phyloP scores from a whole-genome alignment of 2,329 filamentous ascomycete species.

The Aspergillus ochraceoroseus region DNA sequence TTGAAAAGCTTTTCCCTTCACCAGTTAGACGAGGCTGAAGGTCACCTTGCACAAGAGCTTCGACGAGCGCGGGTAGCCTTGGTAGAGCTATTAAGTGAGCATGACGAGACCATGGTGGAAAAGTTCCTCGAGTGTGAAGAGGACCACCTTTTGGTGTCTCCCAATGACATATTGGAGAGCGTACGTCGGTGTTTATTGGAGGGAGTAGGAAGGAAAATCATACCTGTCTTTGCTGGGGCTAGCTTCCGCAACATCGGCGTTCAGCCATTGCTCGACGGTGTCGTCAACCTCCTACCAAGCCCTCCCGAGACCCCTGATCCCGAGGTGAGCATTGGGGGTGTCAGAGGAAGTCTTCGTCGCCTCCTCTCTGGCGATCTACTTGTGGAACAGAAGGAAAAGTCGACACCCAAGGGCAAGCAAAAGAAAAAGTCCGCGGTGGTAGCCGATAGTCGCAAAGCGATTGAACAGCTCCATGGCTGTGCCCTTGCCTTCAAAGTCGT shows the following conservation, averaged over 20 bases:
- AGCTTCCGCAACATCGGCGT: conserved; percentile 94
- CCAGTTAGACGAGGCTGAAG: conserved; percentile 49
- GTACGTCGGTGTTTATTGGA: conserved; percentile 65
- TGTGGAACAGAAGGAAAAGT: conserved; percentile 33
- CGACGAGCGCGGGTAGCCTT: conserved; percentile 70
- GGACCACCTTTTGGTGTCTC: conserved; percentile 63
- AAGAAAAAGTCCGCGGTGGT: conserved; percentile 42
- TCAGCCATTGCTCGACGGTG: conserved; percentile 81
- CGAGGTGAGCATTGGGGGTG: conserved; percentile 63
- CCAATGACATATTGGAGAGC: conserved; percentile 63
- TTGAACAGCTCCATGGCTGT: conserved; percentile 63
- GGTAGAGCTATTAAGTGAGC: conserved; percentile 78
- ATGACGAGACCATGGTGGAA: conserved; percentile 82
- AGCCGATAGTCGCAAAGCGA: conserved; percentile 44
- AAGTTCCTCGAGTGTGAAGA: conserved; percentile 73
- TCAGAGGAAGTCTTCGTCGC: conserved; percentile 51
- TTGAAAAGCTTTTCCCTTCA: conserved; percentile 55
- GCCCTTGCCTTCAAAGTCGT: conserved; percentile 88
- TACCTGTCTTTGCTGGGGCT: conserved; percentile 84
- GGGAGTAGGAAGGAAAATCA: conserved; percentile 61
- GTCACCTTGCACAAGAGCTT: conserved; percentile 59
- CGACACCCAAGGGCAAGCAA: conserved; percentile 39
- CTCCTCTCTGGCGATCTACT: conserved; percentile 47
- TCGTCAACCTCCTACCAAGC: conserved; percentile 80
- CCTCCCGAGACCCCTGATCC: conserved; percentile 75